Evolutionary conservation across 345 rosid genomes (phyloP).

Genomic region (Durio zibethinus): DNA sequence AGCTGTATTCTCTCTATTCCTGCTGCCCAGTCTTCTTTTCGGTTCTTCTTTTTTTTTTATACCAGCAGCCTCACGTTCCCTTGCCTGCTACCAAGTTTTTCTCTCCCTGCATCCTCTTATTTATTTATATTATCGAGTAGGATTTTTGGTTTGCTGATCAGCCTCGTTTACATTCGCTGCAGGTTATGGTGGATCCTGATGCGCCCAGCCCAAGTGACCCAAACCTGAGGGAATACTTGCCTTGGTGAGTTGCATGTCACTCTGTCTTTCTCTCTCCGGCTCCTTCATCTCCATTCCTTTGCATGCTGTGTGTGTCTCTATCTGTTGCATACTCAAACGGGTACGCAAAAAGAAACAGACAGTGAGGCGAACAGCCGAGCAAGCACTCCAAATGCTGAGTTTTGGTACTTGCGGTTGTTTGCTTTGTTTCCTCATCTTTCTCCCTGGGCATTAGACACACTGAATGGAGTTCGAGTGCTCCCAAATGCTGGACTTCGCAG

Average conservation of each 20-base stretch:
- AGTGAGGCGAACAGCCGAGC: background rate
- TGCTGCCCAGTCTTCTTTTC: too few relatives aligned
- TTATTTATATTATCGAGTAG: background rate
- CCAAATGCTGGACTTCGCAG: constrained; percentile 18
- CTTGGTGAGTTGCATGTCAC: constrained; percentile 38
- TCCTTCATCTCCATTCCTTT: too few relatives aligned
- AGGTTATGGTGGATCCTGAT: constrained; percentile 79
- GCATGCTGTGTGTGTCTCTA: too few relatives aligned
- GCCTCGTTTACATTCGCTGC: constrained; percentile 6
- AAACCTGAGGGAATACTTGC: constrained; percentile 53
- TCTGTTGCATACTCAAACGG: background rate
- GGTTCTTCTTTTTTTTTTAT: too few relatives aligned
- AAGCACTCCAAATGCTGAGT: background rate
- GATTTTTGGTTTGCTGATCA: background rate
- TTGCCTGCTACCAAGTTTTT: background rate
- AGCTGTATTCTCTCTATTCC: too few relatives aligned
- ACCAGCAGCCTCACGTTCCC: too few relatives aligned
- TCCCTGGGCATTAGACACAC: constrained; percentile 31
- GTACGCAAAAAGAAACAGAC: background rate
- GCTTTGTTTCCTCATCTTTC: background rate
- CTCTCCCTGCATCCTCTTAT: background rate
- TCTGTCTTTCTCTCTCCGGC: too few relatives aligned
- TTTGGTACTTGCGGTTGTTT: background rate
- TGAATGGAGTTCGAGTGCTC: constrained; percentile 33
- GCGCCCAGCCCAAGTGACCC: constrained; percentile 79